Percentiles rank a stretch among this genome's conserved stretches.
Conservation (phyloP, 169 alveolate genomes). For the Eimeria necatrix region DNA sequence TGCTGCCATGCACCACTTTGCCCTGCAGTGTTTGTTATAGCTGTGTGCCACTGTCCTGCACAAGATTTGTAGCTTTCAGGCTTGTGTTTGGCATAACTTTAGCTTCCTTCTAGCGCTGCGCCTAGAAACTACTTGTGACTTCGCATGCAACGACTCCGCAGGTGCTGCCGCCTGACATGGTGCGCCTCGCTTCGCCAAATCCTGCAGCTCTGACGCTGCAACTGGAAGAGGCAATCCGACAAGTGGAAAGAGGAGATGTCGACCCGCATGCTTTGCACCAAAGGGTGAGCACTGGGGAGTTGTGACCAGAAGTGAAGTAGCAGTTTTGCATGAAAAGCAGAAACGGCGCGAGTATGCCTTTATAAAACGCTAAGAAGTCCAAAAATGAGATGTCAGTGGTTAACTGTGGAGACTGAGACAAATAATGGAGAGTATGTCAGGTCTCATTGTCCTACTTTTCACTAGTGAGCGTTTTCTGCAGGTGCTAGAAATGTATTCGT, state of each 20-base stretch:
- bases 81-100: not conserved
- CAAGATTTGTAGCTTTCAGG: not conserved
- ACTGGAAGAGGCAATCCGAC: constrained; percentile 43
- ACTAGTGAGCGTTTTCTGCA: not conserved
- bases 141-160: not conserved
- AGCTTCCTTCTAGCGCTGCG: not conserved
- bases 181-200: constrained; percentile 48
- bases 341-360: not conserved
- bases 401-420: not conserved
- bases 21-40: too few species aligned
- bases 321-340: too few species aligned
- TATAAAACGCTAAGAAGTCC: not conserved
- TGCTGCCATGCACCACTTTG: too few species aligned
- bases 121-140: not conserved
- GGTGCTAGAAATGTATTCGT: constrained; percentile 42
- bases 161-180: constrained; percentile 75
- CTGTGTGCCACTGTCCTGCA: not conserved
- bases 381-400: not conserved
- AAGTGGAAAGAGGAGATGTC: constrained; percentile 22
- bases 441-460: too few species aligned
- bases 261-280: constrained; percentile 35
- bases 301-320: too few species aligned
- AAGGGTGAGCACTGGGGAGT: not conserved
- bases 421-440: not conserved
- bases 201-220: not conserved